Evolutionary conservation across 768 basidiomycete genomes (phyloP), one percentile per base, ranked within the genome.

Genomic region (Tulasnella sp.): DNA sequence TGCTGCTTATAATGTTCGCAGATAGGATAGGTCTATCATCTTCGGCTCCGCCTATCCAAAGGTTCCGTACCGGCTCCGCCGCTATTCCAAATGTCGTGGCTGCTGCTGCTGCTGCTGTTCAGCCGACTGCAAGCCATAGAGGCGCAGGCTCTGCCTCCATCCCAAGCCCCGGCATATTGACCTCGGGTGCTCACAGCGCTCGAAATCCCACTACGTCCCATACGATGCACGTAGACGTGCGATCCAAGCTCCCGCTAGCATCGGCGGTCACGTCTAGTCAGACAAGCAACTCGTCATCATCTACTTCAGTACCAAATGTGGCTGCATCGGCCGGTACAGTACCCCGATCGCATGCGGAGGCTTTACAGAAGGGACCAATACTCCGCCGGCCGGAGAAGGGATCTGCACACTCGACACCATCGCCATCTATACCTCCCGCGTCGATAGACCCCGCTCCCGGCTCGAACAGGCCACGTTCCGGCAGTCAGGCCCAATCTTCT

Each of bases 211-310:
- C 4, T 61, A 13, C n/a, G 57, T 26, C 57, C 13, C 18, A 7
- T 61, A 61, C n/a, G n/a, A 26, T 61, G n/a, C 57, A 61, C n/a
- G 57, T 61, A 61, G 57, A 61, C 15, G 57, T 61, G 29, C 57
- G 57, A 32, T 32, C 57, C 57, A 61, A 61, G 57, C 57, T 29
- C 11, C n/a, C 26, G 26, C 57, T 26, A 61, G 57, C 57, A 26
- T 29, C 57, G 18, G 48, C 3, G 20, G 20, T 16, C 10, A 23
- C 48, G 1, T 6, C 20, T 18, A 7, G 0, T 48, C 20, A 10
- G 1, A 6, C 48, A 23, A 48, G 16, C 18, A 48, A 23, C 18
- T 2, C 10, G 44, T 44, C 44, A 18, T 44, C 10, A 44, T 10
- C 44, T 18, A 44, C 44, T 9, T 18, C 44, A 15, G 15, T 6